These are phyloP conservation scores for Fusarium vanettenii DNA, from an alignment of 2,329 filamentous ascomycete genomes.

Conservation along the genomic window DNA sequence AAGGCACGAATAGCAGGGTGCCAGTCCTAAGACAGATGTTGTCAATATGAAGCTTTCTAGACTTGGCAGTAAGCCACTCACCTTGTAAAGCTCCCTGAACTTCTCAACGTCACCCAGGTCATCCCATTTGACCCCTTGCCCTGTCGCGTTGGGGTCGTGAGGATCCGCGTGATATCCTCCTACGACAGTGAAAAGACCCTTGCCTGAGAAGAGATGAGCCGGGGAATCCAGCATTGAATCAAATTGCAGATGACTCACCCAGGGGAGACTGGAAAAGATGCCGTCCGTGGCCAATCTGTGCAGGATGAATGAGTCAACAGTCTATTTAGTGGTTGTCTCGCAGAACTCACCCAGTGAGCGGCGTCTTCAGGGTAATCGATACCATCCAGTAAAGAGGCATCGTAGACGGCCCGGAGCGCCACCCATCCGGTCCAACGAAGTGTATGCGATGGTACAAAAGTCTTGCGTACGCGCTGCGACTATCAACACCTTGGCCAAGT, in stretches of 20 bases:
- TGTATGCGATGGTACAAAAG: background rate
- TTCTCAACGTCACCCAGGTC: background rate
- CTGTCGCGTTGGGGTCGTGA: background rate
- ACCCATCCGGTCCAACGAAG: background rate
- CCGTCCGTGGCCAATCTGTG: background rate
- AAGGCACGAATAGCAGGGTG: conserved; percentile 1
- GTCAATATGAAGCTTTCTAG: background rate
- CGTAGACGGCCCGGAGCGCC: background rate
- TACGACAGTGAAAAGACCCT: background rate
- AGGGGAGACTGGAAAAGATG: background rate
- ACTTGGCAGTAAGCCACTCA: background rate
- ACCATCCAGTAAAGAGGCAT: background rate
- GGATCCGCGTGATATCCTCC: background rate
- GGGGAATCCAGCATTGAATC: no score
- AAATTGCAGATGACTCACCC: background rate
- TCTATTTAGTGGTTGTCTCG: background rate
- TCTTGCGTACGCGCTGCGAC: background rate
- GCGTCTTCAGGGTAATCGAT: background rate
- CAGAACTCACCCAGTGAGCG: background rate
- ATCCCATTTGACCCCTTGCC: background rate
- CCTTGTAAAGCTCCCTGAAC: background rate
- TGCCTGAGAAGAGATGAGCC: no score
- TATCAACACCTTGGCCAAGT: background rate
- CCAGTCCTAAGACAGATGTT: background rate
- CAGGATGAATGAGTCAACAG: fast-evolving